Evolutionary conservation across 495 filamentous ascomycete species (phyloP).

Genomic region (Podospora anserina): DNA sequence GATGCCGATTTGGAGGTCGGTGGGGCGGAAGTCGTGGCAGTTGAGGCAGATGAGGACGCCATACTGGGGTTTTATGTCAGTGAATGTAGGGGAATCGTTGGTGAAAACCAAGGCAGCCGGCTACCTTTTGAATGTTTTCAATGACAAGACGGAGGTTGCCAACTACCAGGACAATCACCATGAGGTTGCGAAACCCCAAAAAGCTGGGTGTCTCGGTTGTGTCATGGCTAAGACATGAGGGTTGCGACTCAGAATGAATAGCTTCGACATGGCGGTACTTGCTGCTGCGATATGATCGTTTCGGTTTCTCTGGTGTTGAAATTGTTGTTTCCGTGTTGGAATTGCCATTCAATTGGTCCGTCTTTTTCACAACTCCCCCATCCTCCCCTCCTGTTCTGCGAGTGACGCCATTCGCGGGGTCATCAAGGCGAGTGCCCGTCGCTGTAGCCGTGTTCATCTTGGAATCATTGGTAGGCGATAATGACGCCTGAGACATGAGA

Average conservation of each 20-base stretch:
- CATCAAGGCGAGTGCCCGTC: constrained; percentile 7
- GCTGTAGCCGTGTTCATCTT: constrained; percentile 7
- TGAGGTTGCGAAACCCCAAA: constrained; percentile 89
- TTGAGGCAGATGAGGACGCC: constrained; percentile 88
- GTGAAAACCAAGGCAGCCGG: background rate
- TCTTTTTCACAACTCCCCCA: background rate
- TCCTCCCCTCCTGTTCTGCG: constrained; percentile 8
- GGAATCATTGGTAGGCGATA: constrained; percentile 1
- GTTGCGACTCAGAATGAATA: constrained; percentile 65
- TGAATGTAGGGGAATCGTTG: background rate
- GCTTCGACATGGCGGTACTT: constrained; percentile 89
- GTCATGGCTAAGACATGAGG: constrained; percentile 85
- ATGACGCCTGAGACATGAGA: background rate
- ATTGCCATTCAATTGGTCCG: background rate
- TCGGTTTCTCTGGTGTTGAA: constrained; percentile 17
- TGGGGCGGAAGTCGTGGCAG: constrained; percentile 80
- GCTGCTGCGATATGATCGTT: constrained; percentile 24
- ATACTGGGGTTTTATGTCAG: constrained; percentile 54
- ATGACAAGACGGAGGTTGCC: constrained; percentile 91
- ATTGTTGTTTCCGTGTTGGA: background rate
- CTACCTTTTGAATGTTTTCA: constrained; percentile 93
- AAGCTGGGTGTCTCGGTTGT: constrained; percentile 72
- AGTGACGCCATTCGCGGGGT: constrained; percentile 25
- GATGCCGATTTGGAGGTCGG: constrained; percentile 72
- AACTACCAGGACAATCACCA: constrained; percentile 91